phyloP scores from a whole-genome alignment of 73 alveolate species.

The Blepharisma japonicum region DNA sequence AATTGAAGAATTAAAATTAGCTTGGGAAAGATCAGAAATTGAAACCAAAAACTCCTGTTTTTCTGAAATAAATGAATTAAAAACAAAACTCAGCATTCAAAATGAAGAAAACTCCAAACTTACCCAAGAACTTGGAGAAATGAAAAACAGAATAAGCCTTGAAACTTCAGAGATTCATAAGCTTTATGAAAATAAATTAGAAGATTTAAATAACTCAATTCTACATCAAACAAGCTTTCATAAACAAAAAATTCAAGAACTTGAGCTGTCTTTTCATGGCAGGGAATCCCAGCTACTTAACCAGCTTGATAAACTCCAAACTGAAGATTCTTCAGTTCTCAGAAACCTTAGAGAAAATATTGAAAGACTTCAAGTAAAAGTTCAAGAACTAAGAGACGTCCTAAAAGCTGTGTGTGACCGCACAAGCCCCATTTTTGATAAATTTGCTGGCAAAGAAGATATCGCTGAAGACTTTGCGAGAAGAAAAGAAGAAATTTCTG shows the following conservation, averaged over 20 bases:
- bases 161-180: neutral
- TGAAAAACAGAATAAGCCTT: neutral
- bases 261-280: neutral
- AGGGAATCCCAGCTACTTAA: neutral
- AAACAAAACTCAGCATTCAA: no score
- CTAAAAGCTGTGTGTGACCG: slow-evolving; percentile 7
- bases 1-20: no score
- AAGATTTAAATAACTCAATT: neutral
- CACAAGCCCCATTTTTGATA: neutral
- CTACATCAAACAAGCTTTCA: neutral
- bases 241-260: neutral
- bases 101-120: neutral
- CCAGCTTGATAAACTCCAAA: neutral
- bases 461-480: neutral
- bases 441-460: neutral
- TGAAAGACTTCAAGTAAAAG: neutral
- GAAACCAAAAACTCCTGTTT: no score
- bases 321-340: neutral
- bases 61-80: no score
- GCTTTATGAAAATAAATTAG: neutral
- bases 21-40: no score
- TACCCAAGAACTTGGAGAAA: neutral
- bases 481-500: neutral
- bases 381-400: neutral
- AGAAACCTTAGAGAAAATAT: neutral